These are phyloP conservation scores for Stagonosporopsis vannaccii DNA, from an alignment of 2,329 filamentous ascomycete species.

Conservation along the genomic window DNA sequence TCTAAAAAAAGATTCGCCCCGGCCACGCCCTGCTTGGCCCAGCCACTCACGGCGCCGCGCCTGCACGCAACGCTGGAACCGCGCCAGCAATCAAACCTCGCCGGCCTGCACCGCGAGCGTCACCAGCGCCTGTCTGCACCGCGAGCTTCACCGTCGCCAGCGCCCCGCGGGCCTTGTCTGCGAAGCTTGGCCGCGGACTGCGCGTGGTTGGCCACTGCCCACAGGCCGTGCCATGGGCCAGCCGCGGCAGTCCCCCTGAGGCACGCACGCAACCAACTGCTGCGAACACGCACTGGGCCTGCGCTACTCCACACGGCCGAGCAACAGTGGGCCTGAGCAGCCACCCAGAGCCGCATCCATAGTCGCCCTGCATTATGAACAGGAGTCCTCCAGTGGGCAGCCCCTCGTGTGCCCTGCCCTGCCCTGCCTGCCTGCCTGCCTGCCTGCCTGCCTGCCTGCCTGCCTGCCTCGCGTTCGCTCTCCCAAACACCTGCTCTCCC, in stretches of 20 bases:
- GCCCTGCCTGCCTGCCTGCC: background rate
- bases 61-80: background rate
- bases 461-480: background rate
- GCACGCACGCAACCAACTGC: conserved; percentile 22
- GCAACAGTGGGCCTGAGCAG: conserved; percentile 1
- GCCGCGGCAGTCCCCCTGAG: background rate
- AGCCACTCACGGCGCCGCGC: conserved; percentile 5
- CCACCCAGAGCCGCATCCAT: background rate
- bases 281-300: conserved; percentile 12
- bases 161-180: background rate
- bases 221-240: background rate
- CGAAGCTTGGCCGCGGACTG: background rate
- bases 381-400: background rate
- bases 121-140: too few species aligned
- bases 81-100: conserved; percentile 9
- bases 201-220: too few species aligned
- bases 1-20: background rate
- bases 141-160: background rate
- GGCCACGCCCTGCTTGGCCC: conserved; percentile 1
- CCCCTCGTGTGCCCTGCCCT: background rate
- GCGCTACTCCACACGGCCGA: conserved; percentile 13
- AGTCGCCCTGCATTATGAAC: background rate
- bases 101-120: too few species aligned
- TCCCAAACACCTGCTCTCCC: conserved; percentile 2
- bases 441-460: background rate